Evolutionary conservation across 2,329 filamentous ascomycete genomes (phyloP).

Genomic region (Neofusicoccum ribis): DNA sequence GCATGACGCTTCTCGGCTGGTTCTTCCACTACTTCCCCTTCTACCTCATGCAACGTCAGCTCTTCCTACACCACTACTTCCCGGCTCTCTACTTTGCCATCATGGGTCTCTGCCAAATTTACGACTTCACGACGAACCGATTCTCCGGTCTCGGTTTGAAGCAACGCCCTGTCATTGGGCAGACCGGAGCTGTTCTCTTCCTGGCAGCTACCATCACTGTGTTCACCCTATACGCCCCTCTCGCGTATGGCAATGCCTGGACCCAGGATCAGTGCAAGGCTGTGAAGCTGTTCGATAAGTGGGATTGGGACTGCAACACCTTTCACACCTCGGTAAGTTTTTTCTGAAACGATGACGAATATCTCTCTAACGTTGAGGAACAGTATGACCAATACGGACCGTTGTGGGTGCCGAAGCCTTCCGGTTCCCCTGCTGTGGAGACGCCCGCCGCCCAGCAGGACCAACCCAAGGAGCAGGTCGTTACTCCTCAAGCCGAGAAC

Average conservation of each 20-base stretch:
- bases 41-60: slow-evolving; percentile 95
- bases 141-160: slow-evolving; percentile 67
- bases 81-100: slow-evolving; percentile 95
- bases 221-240: slow-evolving; percentile 82
- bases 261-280: slow-evolving; percentile 83
- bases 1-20: slow-evolving; percentile 88
- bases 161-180: slow-evolving; percentile 72
- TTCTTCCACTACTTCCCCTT: slow-evolving; percentile 99
- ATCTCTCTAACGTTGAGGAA: not conserved
- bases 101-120: slow-evolving; percentile 82
- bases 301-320: slow-evolving; percentile 98
- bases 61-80: slow-evolving; percentile 98
- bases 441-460: slow-evolving; percentile 27
- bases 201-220: slow-evolving; percentile 71
- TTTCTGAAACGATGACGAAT: not conserved
- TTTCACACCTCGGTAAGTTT: slow-evolving; percentile 82
- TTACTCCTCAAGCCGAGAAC: slow-evolving; percentile 35
- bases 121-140: slow-evolving; percentile 80
- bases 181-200: slow-evolving; percentile 70
- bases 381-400: slow-evolving; percentile 29
- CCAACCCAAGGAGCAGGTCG: slow-evolving; percentile 27
- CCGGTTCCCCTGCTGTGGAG: slow-evolving; percentile 21
- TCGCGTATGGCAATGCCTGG: slow-evolving; percentile 93
- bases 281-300: slow-evolving; percentile 82
- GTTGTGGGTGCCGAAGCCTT: slow-evolving; percentile 25